phyloP scores from a whole-genome alignment of 495 filamentous ascomycete species.

The Aspergillus baeticus region DNA sequence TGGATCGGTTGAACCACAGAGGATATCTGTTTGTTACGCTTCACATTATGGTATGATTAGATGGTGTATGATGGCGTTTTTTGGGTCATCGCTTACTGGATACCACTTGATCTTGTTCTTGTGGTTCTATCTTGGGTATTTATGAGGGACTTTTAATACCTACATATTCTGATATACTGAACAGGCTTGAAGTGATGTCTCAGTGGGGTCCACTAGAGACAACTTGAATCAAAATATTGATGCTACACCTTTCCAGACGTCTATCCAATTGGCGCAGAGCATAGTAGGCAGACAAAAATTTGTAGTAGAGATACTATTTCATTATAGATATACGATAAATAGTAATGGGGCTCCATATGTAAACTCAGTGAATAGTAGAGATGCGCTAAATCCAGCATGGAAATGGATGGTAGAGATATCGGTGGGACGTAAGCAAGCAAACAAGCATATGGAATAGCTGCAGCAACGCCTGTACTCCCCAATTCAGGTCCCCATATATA shows the following conservation, averaged over 20 bases:
- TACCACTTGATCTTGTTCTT: neutral
- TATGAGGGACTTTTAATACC: neutral
- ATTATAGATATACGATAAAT: neutral
- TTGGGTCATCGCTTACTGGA: too few species aligned
- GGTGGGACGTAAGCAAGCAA: neutral
- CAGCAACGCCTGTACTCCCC: neutral
- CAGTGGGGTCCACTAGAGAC: too few species aligned
- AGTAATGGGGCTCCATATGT: neutral
- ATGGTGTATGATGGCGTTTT: conserved; percentile 16
- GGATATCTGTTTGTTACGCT: neutral
- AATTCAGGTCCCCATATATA: neutral
- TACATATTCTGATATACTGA: neutral
- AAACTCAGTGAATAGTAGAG: neutral
- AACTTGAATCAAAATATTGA: too few species aligned
- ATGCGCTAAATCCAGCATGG: neutral
- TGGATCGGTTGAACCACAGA: neutral
- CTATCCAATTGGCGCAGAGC: too few species aligned
- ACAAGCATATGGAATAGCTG: neutral
- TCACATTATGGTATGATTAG: conserved; percentile 13
- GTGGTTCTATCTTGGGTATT: neutral
- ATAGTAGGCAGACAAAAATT: too few species aligned
- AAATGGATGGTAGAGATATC: neutral
- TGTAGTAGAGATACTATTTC: neutral
- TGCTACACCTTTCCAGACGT: too few species aligned
- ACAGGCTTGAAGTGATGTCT: neutral